phyloP scores from a whole-genome alignment of 2,329 filamentous ascomycete species.

The Colletotrichum incanum region DNA sequence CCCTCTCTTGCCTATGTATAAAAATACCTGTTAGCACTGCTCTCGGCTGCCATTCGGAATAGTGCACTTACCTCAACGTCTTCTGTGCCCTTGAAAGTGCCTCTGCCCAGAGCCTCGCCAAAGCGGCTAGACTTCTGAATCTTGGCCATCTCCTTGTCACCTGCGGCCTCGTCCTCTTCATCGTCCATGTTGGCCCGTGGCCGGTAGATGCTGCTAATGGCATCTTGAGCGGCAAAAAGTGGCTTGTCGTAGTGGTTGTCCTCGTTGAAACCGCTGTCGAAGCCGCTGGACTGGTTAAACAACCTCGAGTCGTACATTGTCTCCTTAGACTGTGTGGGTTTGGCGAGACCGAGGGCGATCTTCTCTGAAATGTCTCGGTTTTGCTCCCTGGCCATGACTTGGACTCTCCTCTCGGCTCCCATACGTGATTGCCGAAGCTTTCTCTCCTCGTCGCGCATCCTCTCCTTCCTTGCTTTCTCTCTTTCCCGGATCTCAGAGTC shows the following conservation, averaged over 20 bases:
- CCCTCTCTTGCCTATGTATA: constrained; percentile 79
- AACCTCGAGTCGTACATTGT: constrained; percentile 97
- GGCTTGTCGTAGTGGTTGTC: constrained; percentile 98
- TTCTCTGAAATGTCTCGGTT: constrained; percentile 98
- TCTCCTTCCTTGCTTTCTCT: constrained; percentile 83
- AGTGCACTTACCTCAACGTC: constrained; percentile 79
- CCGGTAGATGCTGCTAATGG: constrained; percentile 93
- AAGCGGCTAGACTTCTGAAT: constrained; percentile 91
- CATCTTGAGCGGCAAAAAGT: constrained; percentile 94
- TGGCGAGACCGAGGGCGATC: constrained; percentile 93
- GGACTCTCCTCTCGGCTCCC: constrained; percentile 92
- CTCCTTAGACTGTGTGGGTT: constrained; percentile 92
- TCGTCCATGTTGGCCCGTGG: constrained; percentile 83
- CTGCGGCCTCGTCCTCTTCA: constrained; percentile 83
- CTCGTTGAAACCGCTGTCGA: constrained; percentile 95
- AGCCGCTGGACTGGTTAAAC: constrained; percentile 94
- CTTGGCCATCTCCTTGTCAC: constrained; percentile 86
- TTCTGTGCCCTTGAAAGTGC: constrained; percentile 90
- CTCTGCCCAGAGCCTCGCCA: constrained; percentile 86
- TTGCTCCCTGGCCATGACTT: constrained; percentile 95
- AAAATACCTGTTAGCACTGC: constrained; percentile 21
- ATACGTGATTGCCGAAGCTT: constrained; percentile 95
- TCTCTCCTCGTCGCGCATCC: constrained; percentile 85
- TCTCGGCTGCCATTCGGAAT: not conserved
- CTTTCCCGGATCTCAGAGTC: constrained; percentile 82